phyloP scores from a whole-genome alignment of 148 eudicot species.

The Vaccinium macrocarpon region DNA sequence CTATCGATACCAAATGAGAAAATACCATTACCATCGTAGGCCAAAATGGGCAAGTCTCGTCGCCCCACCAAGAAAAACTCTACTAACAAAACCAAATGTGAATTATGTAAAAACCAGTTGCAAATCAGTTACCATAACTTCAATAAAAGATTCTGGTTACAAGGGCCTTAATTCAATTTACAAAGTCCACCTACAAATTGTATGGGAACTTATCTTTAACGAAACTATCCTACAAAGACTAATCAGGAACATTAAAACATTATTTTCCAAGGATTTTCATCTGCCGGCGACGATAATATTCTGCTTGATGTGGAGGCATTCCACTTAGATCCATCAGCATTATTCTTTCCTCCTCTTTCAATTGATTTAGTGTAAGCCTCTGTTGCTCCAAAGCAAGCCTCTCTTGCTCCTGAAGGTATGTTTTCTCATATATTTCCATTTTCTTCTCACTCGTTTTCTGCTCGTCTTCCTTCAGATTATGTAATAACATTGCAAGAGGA shows the following conservation, averaged over 20 bases:
- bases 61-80: background rate
- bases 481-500: background rate
- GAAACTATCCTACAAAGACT: slow-evolving; percentile 3
- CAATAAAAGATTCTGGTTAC: background rate
- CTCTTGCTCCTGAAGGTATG: slow-evolving; percentile 4
- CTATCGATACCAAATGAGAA: background rate
- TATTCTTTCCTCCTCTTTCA: slow-evolving; percentile 6
- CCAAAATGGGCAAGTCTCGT: background rate
- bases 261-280: slow-evolving; percentile 7
- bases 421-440: background rate
- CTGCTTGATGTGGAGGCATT: slow-evolving; percentile 7
- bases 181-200: background rate
- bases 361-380: background rate
- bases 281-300: slow-evolving; percentile 6
- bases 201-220: background rate
- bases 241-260: background rate
- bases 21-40: background rate
- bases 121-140: background rate
- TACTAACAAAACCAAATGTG: background rate
- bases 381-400: slow-evolving; percentile 3
- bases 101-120: background rate
- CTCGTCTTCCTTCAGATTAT: background rate
- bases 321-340: background rate
- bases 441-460: background rate
- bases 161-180: background rate